These are phyloP conservation scores for Phytophthora niederhauseri DNA, from an alignment of 352 stramenopile genomes.

Conservation along the genomic window DNA sequence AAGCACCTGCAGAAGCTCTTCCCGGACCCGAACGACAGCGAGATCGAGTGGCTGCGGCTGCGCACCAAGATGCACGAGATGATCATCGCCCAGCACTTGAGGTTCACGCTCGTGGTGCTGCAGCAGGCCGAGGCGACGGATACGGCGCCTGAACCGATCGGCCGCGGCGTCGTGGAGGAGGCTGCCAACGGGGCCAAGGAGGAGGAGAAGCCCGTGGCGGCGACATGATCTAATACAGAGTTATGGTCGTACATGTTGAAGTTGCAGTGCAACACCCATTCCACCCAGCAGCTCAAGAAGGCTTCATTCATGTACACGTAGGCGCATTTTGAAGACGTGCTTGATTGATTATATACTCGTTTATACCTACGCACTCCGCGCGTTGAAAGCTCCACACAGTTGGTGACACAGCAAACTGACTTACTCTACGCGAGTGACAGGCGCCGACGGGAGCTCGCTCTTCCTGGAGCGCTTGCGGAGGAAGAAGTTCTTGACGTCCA, in stretches of 20 bases:
- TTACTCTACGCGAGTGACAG: slow-evolving; percentile 25
- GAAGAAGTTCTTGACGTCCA: slow-evolving; percentile 49
- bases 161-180: slow-evolving; percentile 37
- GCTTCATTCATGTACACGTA: not conserved
- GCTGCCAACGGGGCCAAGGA: slow-evolving; percentile 42
- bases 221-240: slow-evolving; percentile 35
- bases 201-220: slow-evolving; percentile 55
- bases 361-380: not conserved
- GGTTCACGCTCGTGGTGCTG: slow-evolving; percentile 90
- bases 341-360: slow-evolving; percentile 2
- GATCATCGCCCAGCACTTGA: slow-evolving; percentile 89
- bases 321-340: not conserved
- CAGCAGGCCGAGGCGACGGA: slow-evolving; percentile 59
- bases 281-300: too few relatives aligned
- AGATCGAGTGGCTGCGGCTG: slow-evolving; percentile 92
- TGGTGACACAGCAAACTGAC: not conserved
- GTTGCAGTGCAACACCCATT: slow-evolving; percentile 6
- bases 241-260: slow-evolving; percentile 27
- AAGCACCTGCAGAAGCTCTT: slow-evolving; percentile 90
- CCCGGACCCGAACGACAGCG: slow-evolving; percentile 78
- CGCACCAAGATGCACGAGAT: slow-evolving; percentile 93
- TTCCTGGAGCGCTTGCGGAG: slow-evolving; percentile 33
- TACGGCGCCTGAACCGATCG: slow-evolving; percentile 25
- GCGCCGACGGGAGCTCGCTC: slow-evolving; percentile 27
- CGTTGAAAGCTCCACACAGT: not conserved